Evolutionary conservation across 2,329 filamentous ascomycete species (phyloP), one percentile per base, ranked within the genome.

Genomic region (Fusarium illudens): DNA sequence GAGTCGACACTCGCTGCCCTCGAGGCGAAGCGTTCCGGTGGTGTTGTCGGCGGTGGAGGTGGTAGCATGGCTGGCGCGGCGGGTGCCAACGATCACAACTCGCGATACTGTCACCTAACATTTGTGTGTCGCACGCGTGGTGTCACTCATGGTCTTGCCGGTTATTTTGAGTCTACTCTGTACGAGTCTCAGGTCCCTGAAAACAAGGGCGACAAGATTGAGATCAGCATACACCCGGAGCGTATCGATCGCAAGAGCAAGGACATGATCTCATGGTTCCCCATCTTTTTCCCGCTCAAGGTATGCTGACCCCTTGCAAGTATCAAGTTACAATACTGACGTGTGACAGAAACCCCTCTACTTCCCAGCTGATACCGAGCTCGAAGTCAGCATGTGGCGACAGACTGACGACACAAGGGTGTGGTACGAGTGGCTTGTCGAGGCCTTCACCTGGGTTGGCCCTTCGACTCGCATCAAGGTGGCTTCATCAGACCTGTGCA

Each of bases 181-280:
- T 99, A 98, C 76, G 85, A 86, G 71, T 86, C 84, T 12, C 79
- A 81, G 63, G 65, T 79, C 7, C 67, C 75, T 6, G 79, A 72
- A 27, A 76, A 73, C 29, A 73, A 70, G 57, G 78, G 73, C 6
- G 78, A 80, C 22, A 89, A 88, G 71, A 88, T 97, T 5, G 95
- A 98, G 81, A 86, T 99, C 62, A 97, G 93, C 75, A 99, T 92
- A 4, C 91, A 97, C 74, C 96, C 96, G 0, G 92, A 97, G 68
- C 92, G 91, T 29, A 98, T 99, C 80, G 93, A 96, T 58, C 83
- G 83, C 60, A 98, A 98, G 87, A 97, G 94, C 84, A 92, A 91
- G 76, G 94, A 96, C 73, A 99, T 99, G 96, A 97, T 97, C 68
- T 97, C 93, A 58, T 99, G 96, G 96, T 99, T 99, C 78, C 96